phyloP scores from a whole-genome alignment of 2,329 filamentous ascomycete species.

The Fusarium nelsonii region DNA sequence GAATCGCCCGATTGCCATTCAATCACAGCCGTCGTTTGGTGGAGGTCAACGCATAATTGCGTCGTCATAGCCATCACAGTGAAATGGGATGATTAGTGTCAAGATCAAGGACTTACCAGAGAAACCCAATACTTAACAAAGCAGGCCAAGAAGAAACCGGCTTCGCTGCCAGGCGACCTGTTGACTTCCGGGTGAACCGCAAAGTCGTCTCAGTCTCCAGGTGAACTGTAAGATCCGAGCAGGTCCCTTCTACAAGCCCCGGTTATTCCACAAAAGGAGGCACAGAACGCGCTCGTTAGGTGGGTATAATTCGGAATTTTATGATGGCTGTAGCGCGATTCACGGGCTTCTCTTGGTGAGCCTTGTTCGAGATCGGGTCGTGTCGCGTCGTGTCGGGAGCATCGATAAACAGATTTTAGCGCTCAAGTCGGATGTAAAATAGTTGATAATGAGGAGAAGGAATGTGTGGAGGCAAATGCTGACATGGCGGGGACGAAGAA shows the following conservation, averaged over 20 bases:
- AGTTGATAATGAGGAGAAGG: too few species aligned
- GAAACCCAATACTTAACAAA: too few species aligned
- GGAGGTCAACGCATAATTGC: not conserved
- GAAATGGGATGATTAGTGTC: not conserved
- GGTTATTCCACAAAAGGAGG: slow-evolving; percentile 11
- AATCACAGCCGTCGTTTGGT: slow-evolving; percentile 4
- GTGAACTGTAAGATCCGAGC: slow-evolving; percentile 13
- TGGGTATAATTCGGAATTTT: not conserved
- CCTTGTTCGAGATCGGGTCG: not conserved
- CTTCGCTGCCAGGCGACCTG: slow-evolving; percentile 4
- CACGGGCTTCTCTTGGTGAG: not conserved
- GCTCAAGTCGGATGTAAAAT: too few species aligned
- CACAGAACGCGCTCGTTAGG: not conserved
- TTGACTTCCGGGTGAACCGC: slow-evolving; percentile 17
- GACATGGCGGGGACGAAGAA: too few species aligned
- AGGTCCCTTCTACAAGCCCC: slow-evolving; percentile 18
- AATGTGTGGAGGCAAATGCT: too few species aligned
- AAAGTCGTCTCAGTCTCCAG: slow-evolving; percentile 14
- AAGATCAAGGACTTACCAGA: too few species aligned
- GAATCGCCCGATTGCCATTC: slow-evolving; percentile 17
- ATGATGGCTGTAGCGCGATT: not conserved
- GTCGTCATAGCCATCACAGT: not conserved
- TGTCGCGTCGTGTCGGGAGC: not conserved
- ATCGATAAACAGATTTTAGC: too few species aligned
- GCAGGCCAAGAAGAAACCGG: not conserved